phyloP scores from a whole-genome alignment of 163 green algal species.

The Volvox carteri region DNA sequence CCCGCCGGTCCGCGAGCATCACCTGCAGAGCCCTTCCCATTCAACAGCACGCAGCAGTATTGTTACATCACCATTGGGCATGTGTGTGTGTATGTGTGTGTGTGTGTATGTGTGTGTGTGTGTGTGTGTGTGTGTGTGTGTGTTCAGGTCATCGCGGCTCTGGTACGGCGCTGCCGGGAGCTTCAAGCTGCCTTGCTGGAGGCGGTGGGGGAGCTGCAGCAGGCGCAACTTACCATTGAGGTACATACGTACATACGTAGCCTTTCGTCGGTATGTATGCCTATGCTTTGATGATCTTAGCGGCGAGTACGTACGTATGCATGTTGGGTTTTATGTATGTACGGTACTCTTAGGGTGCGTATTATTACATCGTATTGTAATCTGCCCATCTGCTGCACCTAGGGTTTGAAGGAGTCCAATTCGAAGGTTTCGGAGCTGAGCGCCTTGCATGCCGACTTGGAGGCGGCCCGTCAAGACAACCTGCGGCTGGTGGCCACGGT shows the following conservation, averaged over 20 bases:
- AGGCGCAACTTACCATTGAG: conserved; percentile 45
- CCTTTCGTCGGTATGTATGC: too few relatives aligned
- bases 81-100: not conserved
- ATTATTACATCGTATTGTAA: too few relatives aligned
- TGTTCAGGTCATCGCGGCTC: conserved; percentile 51
- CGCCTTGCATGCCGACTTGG: conserved; percentile 47
- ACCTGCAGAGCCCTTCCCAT: too few relatives aligned
- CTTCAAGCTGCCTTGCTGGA: conserved; percentile 59
- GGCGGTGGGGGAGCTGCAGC: conserved; percentile 45
- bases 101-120: not conserved
- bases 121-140: not conserved
- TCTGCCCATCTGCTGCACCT: too few relatives aligned
- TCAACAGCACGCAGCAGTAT: too few relatives aligned
- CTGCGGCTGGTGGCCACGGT: conserved; percentile 52
- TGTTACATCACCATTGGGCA: too few relatives aligned
- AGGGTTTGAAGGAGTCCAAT: conserved; percentile 59
- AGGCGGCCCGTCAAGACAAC: conserved; percentile 43
- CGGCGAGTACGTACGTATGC: not conserved
- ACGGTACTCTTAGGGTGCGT: too few relatives aligned
- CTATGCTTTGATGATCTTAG: too few relatives aligned
- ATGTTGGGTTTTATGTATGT: too few relatives aligned
- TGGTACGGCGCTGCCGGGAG: conserved; percentile 58
- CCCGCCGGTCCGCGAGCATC: too few relatives aligned
- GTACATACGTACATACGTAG: not conserved
- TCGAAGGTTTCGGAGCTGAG: conserved; percentile 52